These are phyloP conservation scores for Metrosideros polymorpha DNA, from an alignment of 441 rosid species.

Conservation along the genomic window DNA sequence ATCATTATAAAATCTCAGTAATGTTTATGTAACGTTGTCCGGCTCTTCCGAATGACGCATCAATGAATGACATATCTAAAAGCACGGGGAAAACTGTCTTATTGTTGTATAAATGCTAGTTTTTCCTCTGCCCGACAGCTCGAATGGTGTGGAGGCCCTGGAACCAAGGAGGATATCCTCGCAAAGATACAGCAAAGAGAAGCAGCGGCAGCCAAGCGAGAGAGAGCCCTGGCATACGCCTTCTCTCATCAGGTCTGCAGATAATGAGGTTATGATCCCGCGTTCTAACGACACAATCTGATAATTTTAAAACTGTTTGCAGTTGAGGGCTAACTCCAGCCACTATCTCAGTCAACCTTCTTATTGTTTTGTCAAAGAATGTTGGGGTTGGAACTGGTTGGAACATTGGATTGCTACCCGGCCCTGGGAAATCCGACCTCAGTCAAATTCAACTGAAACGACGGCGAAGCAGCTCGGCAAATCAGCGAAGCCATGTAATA, in stretches of 20 bases:
- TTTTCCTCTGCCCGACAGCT: constrained; percentile 18
- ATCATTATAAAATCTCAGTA: background rate
- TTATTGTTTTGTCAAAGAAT: constrained; percentile 50
- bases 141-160: constrained; percentile 76
- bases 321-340: constrained; percentile 87
- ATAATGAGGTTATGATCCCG: background rate
- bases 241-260: constrained; percentile 51
- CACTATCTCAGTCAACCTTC: constrained; percentile 74
- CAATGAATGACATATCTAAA: background rate
- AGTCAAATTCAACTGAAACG: constrained; percentile 21
- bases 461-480: constrained; percentile 24
- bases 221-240: constrained; percentile 56
- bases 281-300: background rate
- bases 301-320: background rate
- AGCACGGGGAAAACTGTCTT: background rate
- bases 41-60: background rate
- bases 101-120: background rate
- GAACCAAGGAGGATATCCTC: constrained; percentile 75
- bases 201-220: constrained; percentile 62
- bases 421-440: constrained; percentile 76
- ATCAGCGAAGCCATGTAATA: constrained; percentile 6
- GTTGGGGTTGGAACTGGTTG: constrained; percentile 93
- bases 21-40: background rate
- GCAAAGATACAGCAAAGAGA: constrained; percentile 63
- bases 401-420: constrained; percentile 82